Conservation (phyloP, 306 rosid species). For the Castanospermum australe region DNA sequence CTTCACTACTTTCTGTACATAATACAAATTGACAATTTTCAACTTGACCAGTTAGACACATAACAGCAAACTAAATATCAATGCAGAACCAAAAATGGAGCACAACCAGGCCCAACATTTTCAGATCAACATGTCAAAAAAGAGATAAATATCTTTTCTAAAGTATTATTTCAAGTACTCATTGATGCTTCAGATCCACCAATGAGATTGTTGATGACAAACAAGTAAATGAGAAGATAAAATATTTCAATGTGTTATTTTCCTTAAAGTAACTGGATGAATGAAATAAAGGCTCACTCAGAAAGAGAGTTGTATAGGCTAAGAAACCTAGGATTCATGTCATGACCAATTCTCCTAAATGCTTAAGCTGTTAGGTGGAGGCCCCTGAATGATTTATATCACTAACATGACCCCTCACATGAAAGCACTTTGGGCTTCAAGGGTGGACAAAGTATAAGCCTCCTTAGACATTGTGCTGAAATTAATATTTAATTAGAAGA, state of each 20-base stretch:
- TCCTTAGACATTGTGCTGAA: not conserved
- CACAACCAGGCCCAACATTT: not conserved
- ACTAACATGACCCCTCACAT: not conserved
- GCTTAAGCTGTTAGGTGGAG: not conserved
- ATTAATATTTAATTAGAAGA: not conserved
- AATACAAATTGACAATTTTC: constrained; percentile 26
- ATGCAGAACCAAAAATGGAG: constrained; percentile 9
- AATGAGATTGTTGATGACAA: not conserved
- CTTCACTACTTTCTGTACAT: constrained; percentile 82
- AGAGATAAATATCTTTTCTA: not conserved
- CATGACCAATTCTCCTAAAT: constrained; percentile 18
- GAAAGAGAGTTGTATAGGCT: not conserved
- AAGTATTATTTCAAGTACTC: constrained; percentile 7
- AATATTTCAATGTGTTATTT: not conserved
- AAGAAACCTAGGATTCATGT: constrained; percentile 11
- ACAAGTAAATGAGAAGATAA: not conserved
- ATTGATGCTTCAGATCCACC: constrained; percentile 4
- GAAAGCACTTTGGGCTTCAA: constrained; percentile 10
- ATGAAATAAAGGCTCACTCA: constrained; percentile 1
- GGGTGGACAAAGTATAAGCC: constrained; percentile 6
- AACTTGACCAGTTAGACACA: constrained; percentile 3
- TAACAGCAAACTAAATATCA: constrained; percentile 5
- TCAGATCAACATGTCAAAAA: not conserved
- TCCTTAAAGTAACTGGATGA: not conserved
- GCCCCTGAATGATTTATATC: not conserved